phyloP scores from a whole-genome alignment of 768 basidiomycete species.

The Mycena polygramma region DNA sequence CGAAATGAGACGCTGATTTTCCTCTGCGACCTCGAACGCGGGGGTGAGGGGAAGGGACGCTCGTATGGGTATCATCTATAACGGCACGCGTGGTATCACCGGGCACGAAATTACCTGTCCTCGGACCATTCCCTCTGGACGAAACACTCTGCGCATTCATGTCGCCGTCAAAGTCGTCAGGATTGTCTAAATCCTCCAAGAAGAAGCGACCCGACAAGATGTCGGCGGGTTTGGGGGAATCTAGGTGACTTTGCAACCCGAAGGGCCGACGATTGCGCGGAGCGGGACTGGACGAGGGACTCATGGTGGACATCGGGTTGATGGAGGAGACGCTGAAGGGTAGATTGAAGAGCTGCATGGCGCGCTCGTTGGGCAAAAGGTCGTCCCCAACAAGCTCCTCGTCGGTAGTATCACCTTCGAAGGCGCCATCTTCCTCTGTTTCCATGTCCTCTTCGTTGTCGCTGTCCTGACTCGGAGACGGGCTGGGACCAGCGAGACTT shows the following conservation, averaged over 20 bases:
- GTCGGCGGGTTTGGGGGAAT: slow-evolving; percentile 73
- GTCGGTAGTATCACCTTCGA: slow-evolving; percentile 84
- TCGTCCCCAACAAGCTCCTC: slow-evolving; percentile 86
- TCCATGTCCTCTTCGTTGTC: slow-evolving; percentile 63
- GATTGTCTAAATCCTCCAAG: slow-evolving; percentile 63
- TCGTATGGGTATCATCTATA: slow-evolving; percentile 59
- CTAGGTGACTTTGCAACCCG: slow-evolving; percentile 43
- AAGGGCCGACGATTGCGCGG: slow-evolving; percentile 51
- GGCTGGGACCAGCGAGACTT: slow-evolving; percentile 62
- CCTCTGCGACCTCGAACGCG: slow-evolving; percentile 35
- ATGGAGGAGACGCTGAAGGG: slow-evolving; percentile 75
- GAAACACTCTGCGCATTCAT: slow-evolving; percentile 41
- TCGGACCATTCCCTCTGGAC: slow-evolving; percentile 49
- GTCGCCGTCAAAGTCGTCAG: slow-evolving; percentile 51
- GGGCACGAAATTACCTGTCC: slow-evolving; percentile 57
- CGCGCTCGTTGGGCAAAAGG: slow-evolving; percentile 80
- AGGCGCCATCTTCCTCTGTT: slow-evolving; percentile 62
- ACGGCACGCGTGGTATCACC: slow-evolving; percentile 55
- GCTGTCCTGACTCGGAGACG: slow-evolving; percentile 63
- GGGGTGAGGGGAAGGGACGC: slow-evolving; percentile 67
- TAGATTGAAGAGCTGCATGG: slow-evolving; percentile 78
- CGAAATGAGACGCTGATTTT: slow-evolving; percentile 39
- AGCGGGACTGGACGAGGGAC: slow-evolving; percentile 64
- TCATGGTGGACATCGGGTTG: slow-evolving; percentile 83
- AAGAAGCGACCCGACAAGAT: slow-evolving; percentile 74